Evolutionary conservation across 495 filamentous ascomycete genomes (phyloP), one percentile per base, ranked within the genome.

Genomic region (Penicillium atrosanguineum): DNA sequence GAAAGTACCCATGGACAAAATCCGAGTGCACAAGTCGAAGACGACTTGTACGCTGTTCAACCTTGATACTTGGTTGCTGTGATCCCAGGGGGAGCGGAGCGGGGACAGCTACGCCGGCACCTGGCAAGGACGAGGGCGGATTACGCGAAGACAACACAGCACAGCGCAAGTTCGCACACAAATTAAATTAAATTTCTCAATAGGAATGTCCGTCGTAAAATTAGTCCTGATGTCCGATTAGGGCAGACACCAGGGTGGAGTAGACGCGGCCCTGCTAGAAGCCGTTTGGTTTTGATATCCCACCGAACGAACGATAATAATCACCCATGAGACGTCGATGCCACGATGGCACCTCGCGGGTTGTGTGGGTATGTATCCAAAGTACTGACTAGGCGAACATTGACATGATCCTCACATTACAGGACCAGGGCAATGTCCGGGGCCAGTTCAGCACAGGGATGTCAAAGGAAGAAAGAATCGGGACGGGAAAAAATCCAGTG

Each of bases 241-340:
- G 60, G 48, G 40, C 62, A 61, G 74, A 68, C 73, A 74, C 67
- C 74, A 75, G 74, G 75, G 75, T 79, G 75, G 75, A 79, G 74
- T 79, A 77, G 75, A 79, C 75, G 74, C 75, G 72, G 75, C 63
- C 58, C 75, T 79, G 75, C 75, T 79, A 79, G 73, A 78, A 77
- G 72, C 75, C 72, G 74, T 75, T 73, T 70, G 71, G 73, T 72
- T 77, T 79, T 73, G 69, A 70, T 79, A 69, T 79, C 63, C 75
- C 75, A 79, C 75, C 61, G 73, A 78, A 77, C 74, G 75, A 78
- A 78, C 70, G 62, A 73, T 71, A 56, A 69, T 69, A 72, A 66
- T 63, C 60, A 66, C 63, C 68, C 69, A 65, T 59, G 62, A 70
- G 61, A 67, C 73, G 63, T 69, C 67, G 64, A 53, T 64, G 68